phyloP scores from a whole-genome alignment of 2,329 filamentous ascomycete species.

The Clonostachys rhizophaga region DNA sequence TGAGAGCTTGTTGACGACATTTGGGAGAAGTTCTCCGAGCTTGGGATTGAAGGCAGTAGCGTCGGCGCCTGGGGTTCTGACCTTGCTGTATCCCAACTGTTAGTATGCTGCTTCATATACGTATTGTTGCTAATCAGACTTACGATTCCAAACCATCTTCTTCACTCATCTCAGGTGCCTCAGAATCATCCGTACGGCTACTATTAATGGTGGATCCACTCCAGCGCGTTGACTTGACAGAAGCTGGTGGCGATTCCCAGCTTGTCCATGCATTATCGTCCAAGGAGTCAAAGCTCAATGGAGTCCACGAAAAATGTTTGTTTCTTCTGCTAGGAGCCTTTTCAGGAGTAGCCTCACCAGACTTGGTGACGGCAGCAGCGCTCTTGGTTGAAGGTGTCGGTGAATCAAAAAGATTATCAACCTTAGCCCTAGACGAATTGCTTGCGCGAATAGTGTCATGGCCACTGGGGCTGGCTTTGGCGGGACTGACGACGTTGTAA shows the following conservation, averaged over 20 bases:
- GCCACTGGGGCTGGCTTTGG: slow-evolving; percentile 7
- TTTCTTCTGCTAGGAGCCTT: slow-evolving; percentile 31
- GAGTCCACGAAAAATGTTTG: slow-evolving; percentile 58
- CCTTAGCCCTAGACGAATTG: slow-evolving; percentile 30
- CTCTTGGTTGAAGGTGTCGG: slow-evolving; percentile 22
- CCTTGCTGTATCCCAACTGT: neutral
- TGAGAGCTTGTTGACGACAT: slow-evolving; percentile 65
- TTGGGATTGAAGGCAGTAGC: slow-evolving; percentile 20
- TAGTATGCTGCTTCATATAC: slow-evolving; percentile 15
- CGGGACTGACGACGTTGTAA: slow-evolving; percentile 7
- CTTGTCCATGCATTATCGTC: slow-evolving; percentile 62
- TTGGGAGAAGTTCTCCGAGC: slow-evolving; percentile 58
- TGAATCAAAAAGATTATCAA: slow-evolving; percentile 34
- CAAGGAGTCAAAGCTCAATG: slow-evolving; percentile 49
- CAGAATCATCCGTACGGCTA: slow-evolving; percentile 33
- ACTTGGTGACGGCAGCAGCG: neutral
- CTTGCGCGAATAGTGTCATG: slow-evolving; percentile 43
- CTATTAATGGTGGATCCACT: slow-evolving; percentile 54
- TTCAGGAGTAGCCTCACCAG: slow-evolving; percentile 12
- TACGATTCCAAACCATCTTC: slow-evolving; percentile 43
- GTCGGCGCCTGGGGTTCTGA: neutral
- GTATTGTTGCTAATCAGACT: slow-evolving; percentile 17
- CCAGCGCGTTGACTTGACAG: slow-evolving; percentile 55
- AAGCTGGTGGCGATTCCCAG: slow-evolving; percentile 54
- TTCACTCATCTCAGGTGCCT: slow-evolving; percentile 41